Evolutionary conservation across 192 early-diverging fungal genomes (phyloP), one percentile per base, ranked within the genome.

Genomic region (Haplosporangium gracile): DNA sequence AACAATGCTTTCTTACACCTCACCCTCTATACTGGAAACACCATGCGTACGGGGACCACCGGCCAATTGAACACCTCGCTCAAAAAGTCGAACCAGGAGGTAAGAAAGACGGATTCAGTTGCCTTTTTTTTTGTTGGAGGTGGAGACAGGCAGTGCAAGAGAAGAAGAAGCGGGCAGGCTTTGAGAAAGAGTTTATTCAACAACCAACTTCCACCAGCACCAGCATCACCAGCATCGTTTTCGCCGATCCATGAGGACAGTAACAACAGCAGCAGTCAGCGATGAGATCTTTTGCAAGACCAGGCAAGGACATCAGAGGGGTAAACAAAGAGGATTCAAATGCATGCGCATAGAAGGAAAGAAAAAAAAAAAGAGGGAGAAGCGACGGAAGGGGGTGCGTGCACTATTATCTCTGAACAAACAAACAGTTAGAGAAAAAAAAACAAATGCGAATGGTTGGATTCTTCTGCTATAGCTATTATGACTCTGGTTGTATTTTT

Each of bases 11-110:
- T 89, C 45, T 80, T 88, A 6, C 87, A 92, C 47, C 32, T 92
- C 60, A 88, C 88, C 2, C 77, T 92, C 32, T 90, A 89, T 79
- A 92, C 91, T 26, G 91, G 91, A 36, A 90, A 92, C 75, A 88
- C 88, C 18, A 89, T 92, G 88, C 88, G 88, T 22, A 90, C 88
- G 6, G 85, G 90, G 22, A 83, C 88, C 6, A 84, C 83, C 8
- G 81, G 82, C 32, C 84, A 86, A 42, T 68, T 87, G 36, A 88
- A 88, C 43, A 82, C 82, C 5, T 74, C 57, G 24, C 71, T 76
- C 20, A 89, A 88, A 43, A 90, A 88, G 78, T 88, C 91, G 5
- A 92, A 92, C 63, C 84, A 80, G 65, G 91, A 92, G 89, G 91
- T 92, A 85, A 82, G n/a, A 40, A 15, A 24, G 20, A 36, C 47